Base-by-base conservation (phyloP, 164 flowering plant genomes). In the Vitis cinerea region DNA sequence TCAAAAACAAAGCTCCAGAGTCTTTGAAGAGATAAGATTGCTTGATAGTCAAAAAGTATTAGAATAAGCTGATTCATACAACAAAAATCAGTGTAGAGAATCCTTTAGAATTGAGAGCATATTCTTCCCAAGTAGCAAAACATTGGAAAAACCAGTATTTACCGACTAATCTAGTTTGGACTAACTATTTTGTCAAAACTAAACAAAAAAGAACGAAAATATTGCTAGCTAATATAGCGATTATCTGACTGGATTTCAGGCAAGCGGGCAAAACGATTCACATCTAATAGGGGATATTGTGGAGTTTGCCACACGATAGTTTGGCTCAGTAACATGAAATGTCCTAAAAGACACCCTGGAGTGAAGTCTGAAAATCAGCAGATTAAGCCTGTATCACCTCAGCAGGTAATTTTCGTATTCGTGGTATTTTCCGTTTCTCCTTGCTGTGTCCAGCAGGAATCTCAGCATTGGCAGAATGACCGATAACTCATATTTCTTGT, bases 221-320 rank as follows among this genome's bases (percentile, higher is more conserved):
- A 37, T 37, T 6, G 44, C 44, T 37, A 3, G 0, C n/a, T 13
- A 10, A 13, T 53, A 13, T 53, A 14, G 0, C 47, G 10, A 5
- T 31, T 23, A n/a, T 55, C 19, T 65, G 27, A 53, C 30, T 72
- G 58, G n/a, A 62, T 70, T 72, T 54, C 81, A 88, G 94, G 84
- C 1, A 79, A 56, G 50, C 71, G 81, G 2, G 73, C 73, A 8
- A 72, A 76, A 73, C 83, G 56, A 69, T 70, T 79, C 29, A 71
- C 70, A 55, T 81, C 84, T 57, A 61, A 75, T 59, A 83, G 97
- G 75, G 96, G 93, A 63, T 90, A 83, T 70, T 91, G 96, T 71
- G 27, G 69, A 61, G 76, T 71, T 15, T 91, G 98, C 75, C 59
- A 74, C 48, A 68, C 86, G 11, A 67, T 91, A 31, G 88, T 91